A percentile compares a stretch with the other conserved stretches of the same genome.
phyloP scores from a whole-genome alignment of 1,284 basidiomycete genomes.

The Volvariella volvacea region DNA sequence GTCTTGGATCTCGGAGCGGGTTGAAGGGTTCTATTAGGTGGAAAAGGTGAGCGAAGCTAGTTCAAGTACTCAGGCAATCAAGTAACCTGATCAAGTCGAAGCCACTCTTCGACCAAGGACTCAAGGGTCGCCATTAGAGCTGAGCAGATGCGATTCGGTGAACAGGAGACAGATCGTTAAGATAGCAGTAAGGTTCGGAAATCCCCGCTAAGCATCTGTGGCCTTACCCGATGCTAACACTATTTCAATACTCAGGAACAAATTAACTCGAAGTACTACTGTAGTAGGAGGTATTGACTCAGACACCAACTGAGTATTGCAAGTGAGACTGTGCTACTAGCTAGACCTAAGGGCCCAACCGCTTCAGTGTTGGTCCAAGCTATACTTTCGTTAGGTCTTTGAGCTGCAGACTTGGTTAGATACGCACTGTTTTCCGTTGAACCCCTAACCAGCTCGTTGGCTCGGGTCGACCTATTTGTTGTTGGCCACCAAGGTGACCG shows the following conservation, averaged over 20 bases:
- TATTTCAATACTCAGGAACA: no score
- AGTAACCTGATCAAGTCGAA: conserved; percentile 13
- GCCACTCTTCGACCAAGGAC: conserved; percentile 13
- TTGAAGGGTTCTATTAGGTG: conserved; percentile 42
- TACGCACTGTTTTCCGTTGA: conserved; percentile 28
- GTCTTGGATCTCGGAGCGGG: conserved; percentile 45
- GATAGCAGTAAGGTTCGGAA: no score
- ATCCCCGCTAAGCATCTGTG: no score
- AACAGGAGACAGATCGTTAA: no score
- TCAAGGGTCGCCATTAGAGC: conserved; percentile 9
- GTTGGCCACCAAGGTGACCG: conserved; percentile 33
- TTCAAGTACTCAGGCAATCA: background rate
- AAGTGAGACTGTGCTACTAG: no score
- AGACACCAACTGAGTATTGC: no score
- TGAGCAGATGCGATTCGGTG: background rate
- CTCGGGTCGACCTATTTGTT: conserved; percentile 18
- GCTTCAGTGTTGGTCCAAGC: background rate
- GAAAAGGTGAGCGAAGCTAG: background rate
- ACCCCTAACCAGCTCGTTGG: conserved; percentile 29
- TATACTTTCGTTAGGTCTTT: no score
- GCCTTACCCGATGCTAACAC: no score
- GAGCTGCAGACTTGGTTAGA: no score
- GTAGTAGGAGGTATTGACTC: no score
- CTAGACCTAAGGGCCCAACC: no score
- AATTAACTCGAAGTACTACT: no score